phyloP scores from a whole-genome alignment of 768 basidiomycete species.

The Pseudohyphozyma bogoriensis region DNA sequence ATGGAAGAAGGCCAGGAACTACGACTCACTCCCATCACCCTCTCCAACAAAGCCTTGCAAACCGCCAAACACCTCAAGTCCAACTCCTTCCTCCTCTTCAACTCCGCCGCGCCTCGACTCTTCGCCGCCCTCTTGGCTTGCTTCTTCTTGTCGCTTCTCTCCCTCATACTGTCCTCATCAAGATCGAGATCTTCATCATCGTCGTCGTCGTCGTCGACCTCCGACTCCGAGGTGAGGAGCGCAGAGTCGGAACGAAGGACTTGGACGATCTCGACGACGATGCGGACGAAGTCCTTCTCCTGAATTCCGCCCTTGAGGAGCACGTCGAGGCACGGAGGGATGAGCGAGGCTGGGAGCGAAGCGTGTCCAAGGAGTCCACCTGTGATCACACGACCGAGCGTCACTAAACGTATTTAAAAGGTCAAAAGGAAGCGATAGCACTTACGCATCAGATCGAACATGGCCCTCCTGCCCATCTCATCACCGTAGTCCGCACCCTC shows the following conservation, averaged over 20 bases:
- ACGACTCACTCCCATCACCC: slow-evolving; percentile 64
- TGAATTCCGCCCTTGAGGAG: slow-evolving; percentile 57
- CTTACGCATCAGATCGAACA: slow-evolving; percentile 75
- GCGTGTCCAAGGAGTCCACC: slow-evolving; percentile 73
- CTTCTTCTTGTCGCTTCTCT: background rate
- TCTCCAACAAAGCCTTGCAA: slow-evolving; percentile 73
- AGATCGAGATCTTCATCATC: background rate
- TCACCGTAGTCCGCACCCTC: slow-evolving; percentile 79
- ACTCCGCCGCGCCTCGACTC: slow-evolving; percentile 30
- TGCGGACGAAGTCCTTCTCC: slow-evolving; percentile 75
- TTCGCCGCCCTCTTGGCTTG: background rate
- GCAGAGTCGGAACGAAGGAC: slow-evolving; percentile 49
- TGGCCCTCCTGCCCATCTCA: slow-evolving; percentile 78
- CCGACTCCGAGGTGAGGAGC: slow-evolving; percentile 31
- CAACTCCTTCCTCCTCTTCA: slow-evolving; percentile 51
- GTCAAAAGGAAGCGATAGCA: slow-evolving; percentile 28
- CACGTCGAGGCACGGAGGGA: slow-evolving; percentile 72
- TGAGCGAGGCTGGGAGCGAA: slow-evolving; percentile 55
- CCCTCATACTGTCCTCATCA: slow-evolving; percentile 7
- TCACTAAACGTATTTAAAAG: background rate
- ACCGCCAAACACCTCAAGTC: slow-evolving; percentile 66
- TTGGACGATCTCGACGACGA: slow-evolving; percentile 78
- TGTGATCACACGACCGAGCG: slow-evolving; percentile 31
- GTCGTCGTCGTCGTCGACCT: slow-evolving; percentile 27
- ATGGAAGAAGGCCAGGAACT: too few relatives aligned